These are phyloP conservation scores for Fusarium hainanense DNA, from an alignment of 2,329 filamentous ascomycete species.

Conservation along the genomic window DNA sequence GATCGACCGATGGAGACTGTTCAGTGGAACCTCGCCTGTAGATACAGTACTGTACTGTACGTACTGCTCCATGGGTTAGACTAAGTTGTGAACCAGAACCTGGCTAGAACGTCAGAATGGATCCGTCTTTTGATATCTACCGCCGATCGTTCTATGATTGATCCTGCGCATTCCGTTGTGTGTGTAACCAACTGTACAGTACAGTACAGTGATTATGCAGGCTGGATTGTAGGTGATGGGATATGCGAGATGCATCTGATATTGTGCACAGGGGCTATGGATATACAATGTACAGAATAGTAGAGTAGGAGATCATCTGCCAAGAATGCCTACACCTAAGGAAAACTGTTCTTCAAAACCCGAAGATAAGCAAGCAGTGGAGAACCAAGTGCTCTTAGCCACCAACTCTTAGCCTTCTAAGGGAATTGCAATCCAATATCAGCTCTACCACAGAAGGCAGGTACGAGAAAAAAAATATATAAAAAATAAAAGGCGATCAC, in stretches of 20 bases:
- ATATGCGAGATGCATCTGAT: neutral
- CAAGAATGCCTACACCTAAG: neutral
- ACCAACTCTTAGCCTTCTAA: neutral
- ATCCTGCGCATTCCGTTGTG: neutral
- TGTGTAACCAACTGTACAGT: neutral
- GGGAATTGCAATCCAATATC: neutral
- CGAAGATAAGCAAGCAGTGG: neutral
- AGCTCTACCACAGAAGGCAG: slow-evolving; percentile 30
- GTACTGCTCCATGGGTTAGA: neutral
- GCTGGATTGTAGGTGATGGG: neutral
- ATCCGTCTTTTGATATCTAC: slow-evolving; percentile 20
- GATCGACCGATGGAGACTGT: slow-evolving; percentile 41
- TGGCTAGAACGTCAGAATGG: slow-evolving; percentile 24
- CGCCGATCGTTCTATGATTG: slow-evolving; percentile 23
- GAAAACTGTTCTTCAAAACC: neutral
- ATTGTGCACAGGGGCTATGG: neutral
- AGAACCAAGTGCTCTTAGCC: neutral
- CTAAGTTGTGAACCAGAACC: slow-evolving; percentile 12
- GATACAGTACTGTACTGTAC: neutral
- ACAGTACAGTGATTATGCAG: neutral
- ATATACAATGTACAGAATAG: neutral
- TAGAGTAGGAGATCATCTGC: neutral
- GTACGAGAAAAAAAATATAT: slow-evolving; percentile 13
- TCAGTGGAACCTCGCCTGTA: slow-evolving; percentile 8
- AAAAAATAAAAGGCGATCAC: neutral